Percentiles rank a stretch among this genome's conserved stretches.
Conservation (phyloP, 352 stramenopile species). For the Pseudoperonospora humuli region DNA sequence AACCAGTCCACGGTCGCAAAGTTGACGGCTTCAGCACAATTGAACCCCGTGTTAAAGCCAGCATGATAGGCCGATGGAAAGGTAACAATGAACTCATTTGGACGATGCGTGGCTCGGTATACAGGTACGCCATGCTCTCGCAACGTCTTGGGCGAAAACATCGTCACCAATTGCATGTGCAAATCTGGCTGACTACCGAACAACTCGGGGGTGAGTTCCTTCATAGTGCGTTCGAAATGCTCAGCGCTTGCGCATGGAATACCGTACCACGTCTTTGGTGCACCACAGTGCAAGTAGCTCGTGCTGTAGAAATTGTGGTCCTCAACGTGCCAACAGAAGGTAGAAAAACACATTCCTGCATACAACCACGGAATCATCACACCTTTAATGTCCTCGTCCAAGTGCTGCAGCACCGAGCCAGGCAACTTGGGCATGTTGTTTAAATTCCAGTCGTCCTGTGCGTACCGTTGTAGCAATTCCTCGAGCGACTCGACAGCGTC, state of each 20-base stretch:
- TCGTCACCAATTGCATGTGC: slow-evolving; percentile 88
- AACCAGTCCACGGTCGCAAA: slow-evolving; percentile 88
- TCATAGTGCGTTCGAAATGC: slow-evolving; percentile 87
- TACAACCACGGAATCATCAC: slow-evolving; percentile 99
- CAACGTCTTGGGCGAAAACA: slow-evolving; percentile 71
- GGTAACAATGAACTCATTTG: slow-evolving; percentile 98
- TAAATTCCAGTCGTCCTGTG: slow-evolving; percentile 93
- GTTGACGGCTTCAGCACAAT: slow-evolving; percentile 87
- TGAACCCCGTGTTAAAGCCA: slow-evolving; percentile 97
- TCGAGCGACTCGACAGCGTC: slow-evolving; percentile 32
- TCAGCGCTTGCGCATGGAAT: slow-evolving; percentile 89
- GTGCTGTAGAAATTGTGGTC: slow-evolving; percentile 99
- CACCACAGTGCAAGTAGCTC: slow-evolving; percentile 97
- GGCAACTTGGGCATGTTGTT: slow-evolving; percentile 96
- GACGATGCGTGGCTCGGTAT: slow-evolving; percentile 91
- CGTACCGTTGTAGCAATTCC: slow-evolving; percentile 65
- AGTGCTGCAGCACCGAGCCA: slow-evolving; percentile 91
- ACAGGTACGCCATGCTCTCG: slow-evolving; percentile 87
- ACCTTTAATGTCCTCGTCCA: slow-evolving; percentile 96
- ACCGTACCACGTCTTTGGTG: slow-evolving; percentile 97
- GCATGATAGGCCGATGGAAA: slow-evolving; percentile 97
- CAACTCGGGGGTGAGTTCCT: slow-evolving; percentile 89
- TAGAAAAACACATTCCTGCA: slow-evolving; percentile 97
- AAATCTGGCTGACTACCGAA: slow-evolving; percentile 94
- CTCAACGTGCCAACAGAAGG: slow-evolving; percentile 99